phyloP scores from a whole-genome alignment of 176 grass and related monocot species.

The Poa pratensis region DNA sequence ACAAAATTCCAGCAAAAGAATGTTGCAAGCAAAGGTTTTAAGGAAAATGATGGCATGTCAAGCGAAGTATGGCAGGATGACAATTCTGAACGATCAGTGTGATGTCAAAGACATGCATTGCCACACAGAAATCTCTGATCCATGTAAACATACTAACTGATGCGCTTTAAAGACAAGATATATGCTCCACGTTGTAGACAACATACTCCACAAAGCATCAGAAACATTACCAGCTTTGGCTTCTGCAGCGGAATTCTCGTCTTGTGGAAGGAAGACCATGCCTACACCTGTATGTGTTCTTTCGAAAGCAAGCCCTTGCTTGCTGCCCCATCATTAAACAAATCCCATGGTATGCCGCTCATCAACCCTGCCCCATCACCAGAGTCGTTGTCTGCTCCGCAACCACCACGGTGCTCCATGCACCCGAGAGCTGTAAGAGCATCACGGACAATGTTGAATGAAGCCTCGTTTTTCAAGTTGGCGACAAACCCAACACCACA shows the following conservation, averaged over 20 bases:
- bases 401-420: conserved; percentile 99
- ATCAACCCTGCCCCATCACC: conserved; percentile 94
- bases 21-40: conserved; percentile 15
- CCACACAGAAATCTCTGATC: conserved; percentile 23
- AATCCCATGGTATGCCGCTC: conserved; percentile 85
- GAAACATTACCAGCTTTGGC: conserved; percentile 83
- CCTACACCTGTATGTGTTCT: conserved; percentile 85
- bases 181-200: not conserved
- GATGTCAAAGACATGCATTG: conserved; percentile 24
- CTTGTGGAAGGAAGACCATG: conserved; percentile 95
- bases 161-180: conserved; percentile 34
- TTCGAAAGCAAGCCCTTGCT: conserved; percentile 76
- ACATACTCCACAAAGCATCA: conserved; percentile 38
- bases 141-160: conserved; percentile 12
- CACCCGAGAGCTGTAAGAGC: conserved; percentile 90
- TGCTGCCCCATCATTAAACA: conserved; percentile 80
- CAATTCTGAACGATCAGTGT: conserved; percentile 15
- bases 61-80: conserved; percentile 17
- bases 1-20: conserved; percentile 24
- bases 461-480: conserved; percentile 92
- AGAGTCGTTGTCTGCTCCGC: conserved; percentile 97
- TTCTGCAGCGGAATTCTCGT: conserved; percentile 65
- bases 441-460: conserved; percentile 83
- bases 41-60: conserved; percentile 12
- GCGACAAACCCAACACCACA: conserved; percentile 97